Evolutionary conservation across 192 early-diverging fungal species (phyloP), one percentile per base, ranked within the genome.

Genomic region (Thoreauomyces humboldtii): DNA sequence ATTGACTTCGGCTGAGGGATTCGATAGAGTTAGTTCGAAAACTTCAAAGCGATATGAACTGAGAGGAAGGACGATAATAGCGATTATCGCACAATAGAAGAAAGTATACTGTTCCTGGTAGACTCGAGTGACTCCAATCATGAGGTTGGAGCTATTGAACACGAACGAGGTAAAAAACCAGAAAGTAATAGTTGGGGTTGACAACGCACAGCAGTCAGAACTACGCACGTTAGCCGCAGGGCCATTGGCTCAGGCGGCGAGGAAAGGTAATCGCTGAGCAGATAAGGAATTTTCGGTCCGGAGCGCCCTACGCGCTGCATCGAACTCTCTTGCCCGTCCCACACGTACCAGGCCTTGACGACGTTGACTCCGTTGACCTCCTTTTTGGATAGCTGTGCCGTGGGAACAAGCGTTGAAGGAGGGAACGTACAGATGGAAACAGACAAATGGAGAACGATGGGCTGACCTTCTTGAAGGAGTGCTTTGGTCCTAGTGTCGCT

Each of bases 301-400:
- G n/a, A n/a, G n/a, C n/a, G n/a, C n/a, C n/a, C n/a, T n/a, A n/a
- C n/a, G n/a, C n/a, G n/a, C n/a, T n/a, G n/a, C n/a, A n/a, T n/a
- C n/a, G n/a, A n/a, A n/a, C n/a, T n/a, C n/a, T n/a, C n/a, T n/a
- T n/a, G n/a, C n/a, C n/a, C n/a, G n/a, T n/a, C n/a, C n/a, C n/a
- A n/a, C n/a, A n/a, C n/a, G 27, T 69, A 69, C 67, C 67, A 85
- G 31, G 81, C 74, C 47, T 73, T 76, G 24, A 75, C 64, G 2
- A 85, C 63, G 50, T 85, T 59, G 44, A 85, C 81, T 1, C 70
- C 60, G 59, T 81, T 85, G 2, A 85, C 73, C 35, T 83, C 81
- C 32, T 73, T 75, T 54, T 73, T 82, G 9, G 83, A 79, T 3
- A 85, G 58, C 59, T 66, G 35, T 11, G 38, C 22, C n/a, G 0